Evolutionary conservation across 441 rosid species (phyloP), one percentile per base, ranked within the genome.

Genomic region (Codiaeum variegatum): DNA sequence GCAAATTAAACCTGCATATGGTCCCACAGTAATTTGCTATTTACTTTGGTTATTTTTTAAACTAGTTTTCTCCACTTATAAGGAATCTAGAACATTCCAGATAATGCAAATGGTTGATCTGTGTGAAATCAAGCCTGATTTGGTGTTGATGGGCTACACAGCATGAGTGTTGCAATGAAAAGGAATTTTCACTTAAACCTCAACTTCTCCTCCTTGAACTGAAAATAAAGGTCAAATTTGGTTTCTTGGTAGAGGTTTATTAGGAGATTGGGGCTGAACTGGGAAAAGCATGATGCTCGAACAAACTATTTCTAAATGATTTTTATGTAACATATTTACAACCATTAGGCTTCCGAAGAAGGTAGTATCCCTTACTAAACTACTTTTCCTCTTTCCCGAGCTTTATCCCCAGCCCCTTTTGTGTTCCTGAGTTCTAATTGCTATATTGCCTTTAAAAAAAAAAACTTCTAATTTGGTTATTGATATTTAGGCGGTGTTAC

Each of bases 401-500:
- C 70, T 64, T 55, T 24, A 13, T 40, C 40, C 10, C 29, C 51
- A 16, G 23, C 15, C 31, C 21, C 29, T 46, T 29, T 10, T 9
- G 24, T 32, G 69, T 55, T 62, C 38, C 54, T 62, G 66, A 69
- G 60, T 69, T 77, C 55, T 49, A 54, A 31, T 75, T 52, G 38
- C 34, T 65, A 55, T 47, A 21, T 26, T 55, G 42, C 58, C 73
- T 12, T 46, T 58, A 69, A n/a, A n/a, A n/a, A n/a, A n/a, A n/a
- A n/a, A n/a, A n/a, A n/a, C n/a, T 70, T 69, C 63, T 74, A 65
- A 70, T 76, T 71, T 78, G 26, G 52, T 78, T 55, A 51, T 76
- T 64, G 76, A 67, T 72, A 70, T 78, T 59, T 79, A 94, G 99
- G 90, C 89, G 52, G 81, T 88, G 64, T 76, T 94, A 73, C 86